A percentile compares a stretch with the other conserved stretches of the same genome.
Conservation (phyloP, 192 early-diverging fungal species). For the Tieghemiomyces parasiticus region DNA sequence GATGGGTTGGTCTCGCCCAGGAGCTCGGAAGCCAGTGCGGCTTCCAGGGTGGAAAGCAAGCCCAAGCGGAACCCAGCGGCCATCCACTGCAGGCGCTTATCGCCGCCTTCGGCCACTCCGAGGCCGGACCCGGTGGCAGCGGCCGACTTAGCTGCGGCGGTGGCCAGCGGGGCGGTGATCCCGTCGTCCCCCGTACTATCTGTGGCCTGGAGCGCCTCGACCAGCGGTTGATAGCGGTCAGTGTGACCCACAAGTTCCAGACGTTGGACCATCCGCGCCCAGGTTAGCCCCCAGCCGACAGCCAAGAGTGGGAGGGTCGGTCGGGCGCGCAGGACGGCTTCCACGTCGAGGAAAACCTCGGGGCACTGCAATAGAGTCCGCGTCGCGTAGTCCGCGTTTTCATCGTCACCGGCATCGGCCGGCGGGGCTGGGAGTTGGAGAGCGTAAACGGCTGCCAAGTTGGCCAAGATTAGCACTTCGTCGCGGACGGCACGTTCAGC, state of each 20-base stretch:
- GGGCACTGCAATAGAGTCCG: constrained; percentile 5
- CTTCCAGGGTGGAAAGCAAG: background rate
- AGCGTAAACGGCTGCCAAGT: background rate
- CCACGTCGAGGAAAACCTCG: constrained; percentile 4
- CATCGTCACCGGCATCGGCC: background rate
- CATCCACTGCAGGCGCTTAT: constrained; percentile 2
- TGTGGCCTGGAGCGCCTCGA: background rate
- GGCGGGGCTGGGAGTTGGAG: background rate
- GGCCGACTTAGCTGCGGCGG: background rate
- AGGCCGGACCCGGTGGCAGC: background rate
- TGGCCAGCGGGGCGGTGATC: background rate
- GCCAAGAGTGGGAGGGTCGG: background rate
- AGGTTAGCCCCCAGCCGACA: constrained; percentile 7
- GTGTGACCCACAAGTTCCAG: constrained; percentile 1
- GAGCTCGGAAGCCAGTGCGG: background rate
- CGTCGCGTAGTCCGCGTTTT: background rate
- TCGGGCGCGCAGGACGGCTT: background rate
- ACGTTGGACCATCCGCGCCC: constrained; percentile 1
- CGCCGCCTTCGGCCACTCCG: background rate
- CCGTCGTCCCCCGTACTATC: background rate
- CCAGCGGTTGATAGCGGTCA: background rate
- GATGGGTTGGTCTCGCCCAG: background rate
- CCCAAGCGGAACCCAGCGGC: background rate
- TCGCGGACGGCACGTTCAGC: background rate
- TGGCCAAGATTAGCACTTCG: background rate